Percentiles rank a stretch among this genome's conserved stretches.
phyloP scores from a whole-genome alignment of 2,329 filamentous ascomycete species.

The Pseudogymnoascus sp. region DNA sequence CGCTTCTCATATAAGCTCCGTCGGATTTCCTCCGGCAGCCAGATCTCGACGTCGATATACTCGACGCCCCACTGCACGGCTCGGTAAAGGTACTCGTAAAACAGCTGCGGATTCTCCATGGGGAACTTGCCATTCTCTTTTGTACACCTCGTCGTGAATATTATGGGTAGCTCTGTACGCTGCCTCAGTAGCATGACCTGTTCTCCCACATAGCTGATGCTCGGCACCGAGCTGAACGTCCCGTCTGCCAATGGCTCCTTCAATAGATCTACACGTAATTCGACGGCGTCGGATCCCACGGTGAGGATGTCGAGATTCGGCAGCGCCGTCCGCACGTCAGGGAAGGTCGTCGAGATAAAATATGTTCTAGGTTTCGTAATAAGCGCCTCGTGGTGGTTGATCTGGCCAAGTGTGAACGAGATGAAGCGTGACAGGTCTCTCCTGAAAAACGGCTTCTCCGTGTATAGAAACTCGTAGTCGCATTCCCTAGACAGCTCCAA shows the following conservation, averaged over 20 bases:
- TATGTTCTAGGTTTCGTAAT: slow-evolving; percentile 72
- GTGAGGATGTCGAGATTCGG: slow-evolving; percentile 82
- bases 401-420: slow-evolving; percentile 71
- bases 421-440: slow-evolving; percentile 72
- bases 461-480: slow-evolving; percentile 84
- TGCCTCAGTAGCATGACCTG: slow-evolving; percentile 79
- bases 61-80: slow-evolving; percentile 86
- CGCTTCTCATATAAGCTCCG: slow-evolving; percentile 58
- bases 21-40: slow-evolving; percentile 72
- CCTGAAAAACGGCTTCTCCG: slow-evolving; percentile 60
- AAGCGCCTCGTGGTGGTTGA: slow-evolving; percentile 67
- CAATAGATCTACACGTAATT: slow-evolving; percentile 74
- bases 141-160: slow-evolving; percentile 77
- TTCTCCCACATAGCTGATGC: slow-evolving; percentile 74
- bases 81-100: slow-evolving; percentile 70
- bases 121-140: slow-evolving; percentile 78
- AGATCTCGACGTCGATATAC: slow-evolving; percentile 83
- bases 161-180: slow-evolving; percentile 79
- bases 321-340: slow-evolving; percentile 72
- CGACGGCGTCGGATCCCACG: slow-evolving; percentile 77
- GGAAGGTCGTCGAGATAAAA: slow-evolving; percentile 82
- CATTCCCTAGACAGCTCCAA: slow-evolving; percentile 56
- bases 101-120: slow-evolving; percentile 68
- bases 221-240: slow-evolving; percentile 58
- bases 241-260: slow-evolving; percentile 61